Base-by-base conservation (phyloP, 306 rosid genomes). In the Comarum palustre region DNA sequence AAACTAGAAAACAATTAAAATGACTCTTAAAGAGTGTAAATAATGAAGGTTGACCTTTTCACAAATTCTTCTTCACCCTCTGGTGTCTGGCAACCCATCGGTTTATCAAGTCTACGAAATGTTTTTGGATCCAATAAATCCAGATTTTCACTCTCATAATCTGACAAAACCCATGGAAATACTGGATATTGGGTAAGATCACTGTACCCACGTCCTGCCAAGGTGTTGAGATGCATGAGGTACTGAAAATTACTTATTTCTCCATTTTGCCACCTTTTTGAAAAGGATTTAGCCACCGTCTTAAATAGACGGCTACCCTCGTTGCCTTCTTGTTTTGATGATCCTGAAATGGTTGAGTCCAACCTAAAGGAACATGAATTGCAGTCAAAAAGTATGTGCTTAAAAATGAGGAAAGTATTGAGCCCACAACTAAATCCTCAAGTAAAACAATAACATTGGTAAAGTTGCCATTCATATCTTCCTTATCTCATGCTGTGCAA, bases 121-220 rank as follows among this genome's bases (percentile, higher is more conserved):
- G 99, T 81, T 84, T 87, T 90, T 71, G 97, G 92, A 83, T 95
- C 27, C 16, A 80, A 77, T 7, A 95, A 77, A 75, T 95, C 92
- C 66, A 95, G 86, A 81, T 79, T 85, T 80, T 90, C 93, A 86
- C 97, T 92, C 64, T 88, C 97, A 82, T 95, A 95, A 82, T 95
- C 96, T 32, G 97, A 88, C 82, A 95, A 96, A 74, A 92, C 92
- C 99, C 99, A 95, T 41, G 99, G 99, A 74, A 95, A 95, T 74
- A 95, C 99, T 48, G 99, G 99, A 82, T 91, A 95, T 72, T 95
- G 99, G 61, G 99, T 95, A 76, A 95, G 97, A 85, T 95, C 99
- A 78, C 96, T 95, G 82, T 95, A 95, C 50, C 99, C 99, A 63
- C 99, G 99, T 51, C 99, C 99, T n/a, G 99, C 99, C 86, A 92